Percentiles rank a stretch among this genome's conserved stretches.
Conservation (phyloP, 768 basidiomycete genomes). For the Leucocoprinus sp. region DNA sequence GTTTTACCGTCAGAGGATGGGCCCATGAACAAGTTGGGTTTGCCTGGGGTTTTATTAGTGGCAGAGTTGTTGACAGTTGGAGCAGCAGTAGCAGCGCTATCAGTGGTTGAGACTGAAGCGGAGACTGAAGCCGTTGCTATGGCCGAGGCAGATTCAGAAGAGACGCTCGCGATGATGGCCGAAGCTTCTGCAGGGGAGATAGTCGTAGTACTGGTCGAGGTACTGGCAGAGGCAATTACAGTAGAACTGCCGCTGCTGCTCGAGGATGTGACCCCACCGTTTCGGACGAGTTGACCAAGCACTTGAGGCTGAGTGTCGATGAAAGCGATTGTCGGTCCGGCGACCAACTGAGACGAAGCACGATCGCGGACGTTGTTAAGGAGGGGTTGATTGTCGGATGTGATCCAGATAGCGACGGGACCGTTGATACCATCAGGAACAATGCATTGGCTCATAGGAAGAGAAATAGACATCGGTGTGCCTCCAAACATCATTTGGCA, state of each 20-base stretch:
- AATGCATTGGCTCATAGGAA: slow-evolving; percentile 52
- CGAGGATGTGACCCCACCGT: slow-evolving; percentile 4
- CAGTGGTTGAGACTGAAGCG: slow-evolving; percentile 15
- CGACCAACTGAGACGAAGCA: slow-evolving; percentile 45
- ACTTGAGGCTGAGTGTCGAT: slow-evolving; percentile 51
- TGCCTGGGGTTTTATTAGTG: slow-evolving; percentile 18
- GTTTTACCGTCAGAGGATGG: slow-evolving; percentile 31
- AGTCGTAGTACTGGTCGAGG: slow-evolving; percentile 19
- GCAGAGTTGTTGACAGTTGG: slow-evolving; percentile 16
- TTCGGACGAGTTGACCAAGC: slow-evolving; percentile 38
- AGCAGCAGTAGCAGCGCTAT: slow-evolving; percentile 18
- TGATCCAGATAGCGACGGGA: slow-evolving; percentile 67
- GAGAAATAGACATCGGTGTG: slow-evolving; percentile 39
- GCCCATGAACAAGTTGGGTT: slow-evolving; percentile 36
- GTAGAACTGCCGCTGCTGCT: slow-evolving; percentile 1
- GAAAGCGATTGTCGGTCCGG: slow-evolving; percentile 65
- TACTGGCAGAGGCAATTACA: no score
- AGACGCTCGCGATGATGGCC: slow-evolving; percentile 24
- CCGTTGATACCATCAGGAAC: slow-evolving; percentile 67
- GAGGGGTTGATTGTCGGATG: slow-evolving; percentile 53
- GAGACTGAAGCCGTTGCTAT: slow-evolving; percentile 16
- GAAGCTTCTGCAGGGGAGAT: slow-evolving; percentile 28
- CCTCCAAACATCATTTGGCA: slow-evolving; percentile 78
- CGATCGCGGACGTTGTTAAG: slow-evolving; percentile 53
- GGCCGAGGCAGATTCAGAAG: slow-evolving; percentile 13